Base-by-base conservation (phyloP, 495 filamentous ascomycete species). In the Neurospora intermedia region DNA sequence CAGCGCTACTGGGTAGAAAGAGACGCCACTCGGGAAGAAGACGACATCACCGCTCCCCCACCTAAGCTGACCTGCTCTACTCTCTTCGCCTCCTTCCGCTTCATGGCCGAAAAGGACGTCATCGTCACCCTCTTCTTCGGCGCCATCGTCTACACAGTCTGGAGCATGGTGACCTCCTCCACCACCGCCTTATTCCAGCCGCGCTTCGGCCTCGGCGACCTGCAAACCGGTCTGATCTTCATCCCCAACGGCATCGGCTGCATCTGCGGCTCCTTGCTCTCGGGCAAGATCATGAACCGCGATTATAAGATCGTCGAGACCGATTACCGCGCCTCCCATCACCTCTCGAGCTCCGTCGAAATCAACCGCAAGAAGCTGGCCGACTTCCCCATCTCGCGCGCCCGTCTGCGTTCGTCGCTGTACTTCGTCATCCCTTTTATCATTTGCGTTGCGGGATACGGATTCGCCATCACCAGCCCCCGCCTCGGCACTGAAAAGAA, bases 301-400 rank as follows among this genome's bases (percentile, higher is more conserved):
- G 78, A 80, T 69, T 80, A 78, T 70, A 16, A 66, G 10, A 70
- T 76, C 11, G 72, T 77, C 59, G 78, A 79, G 43, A 7, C 71
- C 23, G 3, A 13, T 0, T 79, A 77, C 40, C 82, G 81, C 16
- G 81, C 80, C 41, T 83, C 87, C 6, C 76, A 78, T 11, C 74
- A 80, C 7, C 76, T 85, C 5, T 81, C 84, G 4, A 75, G 88
- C 18, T 80, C 82, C 0, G 77, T 87, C 9, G 78, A 84, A 23
- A 82, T 83, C 18, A 85, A 85, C 41, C 83, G 82, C 1, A 82
- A 85, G 35, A 87, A 89, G 69, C 76, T 91, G n/a, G 74, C 79
- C 1, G 77, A 85, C 27, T 91, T 91, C 71, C 90, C 90, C 5
- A 87, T 92, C 66, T 89, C 91, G 74, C 81, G 84, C 43, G 89